Evolutionary conservation across 148 eudicot genomes (phyloP), one percentile per base, ranked within the genome.

Genomic region (Suaeda aralocaspica): DNA sequence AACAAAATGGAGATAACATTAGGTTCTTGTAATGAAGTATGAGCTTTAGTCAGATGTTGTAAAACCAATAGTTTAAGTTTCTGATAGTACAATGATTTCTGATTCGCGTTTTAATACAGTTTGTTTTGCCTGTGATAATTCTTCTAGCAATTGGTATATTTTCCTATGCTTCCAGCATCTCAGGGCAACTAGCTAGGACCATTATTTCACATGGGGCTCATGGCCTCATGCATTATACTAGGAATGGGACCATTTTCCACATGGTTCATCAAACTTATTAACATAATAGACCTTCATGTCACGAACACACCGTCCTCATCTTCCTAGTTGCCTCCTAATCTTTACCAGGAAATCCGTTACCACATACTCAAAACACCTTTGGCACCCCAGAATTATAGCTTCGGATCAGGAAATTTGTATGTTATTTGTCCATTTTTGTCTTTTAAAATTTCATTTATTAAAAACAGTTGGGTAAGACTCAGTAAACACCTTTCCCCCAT

Each of bases 151-250:
- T 29, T 22, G 52, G 63, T 39, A 50, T 55, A 7, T 48, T 22
- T 64, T 60, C 66, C 50, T 52, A 18, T 19, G 39, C 4, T 29
- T 70, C 16, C 41, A 34, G 19, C 45, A 8, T 53, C 57, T 18
- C 41, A 11, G 15, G 25, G 50, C 51, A n/a, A n/a, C n/a, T 7
- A 29, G 9, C 10, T 26, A 25, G 75, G 79, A 71, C 79, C 67
- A 66, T 45, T 49, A 49, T 49, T 30, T 31, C 71, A 76, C 36
- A 30, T 44, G 74, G 64, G 71, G 55, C 57, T 29, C 61, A 64
- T 76, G 64, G 71, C 45, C 57, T 29, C 61, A 64, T 76, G 64
- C 74, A 56, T 65, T 57, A 59, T 64, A 33, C 46, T 33, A 13
- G 1, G 29, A 19, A 25, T 39, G 55, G 64, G 70, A 57, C 33